Percentiles rank a stretch among this genome's conserved stretches.
Conservation (phyloP, 139 green algal species). For the Deuterostichococcus epilithicus region DNA sequence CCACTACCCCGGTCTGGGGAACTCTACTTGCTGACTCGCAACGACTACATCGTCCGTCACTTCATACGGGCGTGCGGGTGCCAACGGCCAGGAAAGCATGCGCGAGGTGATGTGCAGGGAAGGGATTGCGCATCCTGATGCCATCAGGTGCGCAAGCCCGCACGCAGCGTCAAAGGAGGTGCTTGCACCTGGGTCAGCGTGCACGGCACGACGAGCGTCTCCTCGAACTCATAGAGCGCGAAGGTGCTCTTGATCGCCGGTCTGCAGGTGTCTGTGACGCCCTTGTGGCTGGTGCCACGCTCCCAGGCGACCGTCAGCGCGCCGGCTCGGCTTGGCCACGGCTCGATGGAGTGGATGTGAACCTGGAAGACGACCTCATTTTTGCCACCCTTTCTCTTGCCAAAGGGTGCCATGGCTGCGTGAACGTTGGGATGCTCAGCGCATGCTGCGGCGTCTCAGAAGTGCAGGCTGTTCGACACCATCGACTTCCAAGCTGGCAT, state of each 20-base stretch:
- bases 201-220: not conserved
- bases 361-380: constrained; percentile 18
- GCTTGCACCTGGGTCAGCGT: not conserved
- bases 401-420: constrained; percentile 13
- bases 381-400: constrained; percentile 15
- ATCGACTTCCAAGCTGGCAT: too few relatives aligned
- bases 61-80: too few relatives aligned
- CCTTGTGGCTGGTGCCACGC: constrained; percentile 9
- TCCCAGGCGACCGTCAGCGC: constrained; percentile 9
- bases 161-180: not conserved
- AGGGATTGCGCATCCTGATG: not conserved
- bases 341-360: constrained; percentile 1
- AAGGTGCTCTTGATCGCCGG: not conserved
- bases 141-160: not conserved
- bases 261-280: not conserved
- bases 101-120: too few relatives aligned
- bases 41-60: not conserved
- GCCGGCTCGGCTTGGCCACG: not conserved
- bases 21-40: not conserved
- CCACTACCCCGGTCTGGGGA: not conserved
- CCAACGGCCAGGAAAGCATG: too few relatives aligned
- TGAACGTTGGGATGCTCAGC: too few relatives aligned
- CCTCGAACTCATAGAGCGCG: constrained; percentile 8
- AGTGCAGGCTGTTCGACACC: too few relatives aligned
- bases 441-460: too few relatives aligned